Evolutionary conservation across 208 protist genomes (phyloP).

Genomic region (Borovskyia barvae): DNA sequence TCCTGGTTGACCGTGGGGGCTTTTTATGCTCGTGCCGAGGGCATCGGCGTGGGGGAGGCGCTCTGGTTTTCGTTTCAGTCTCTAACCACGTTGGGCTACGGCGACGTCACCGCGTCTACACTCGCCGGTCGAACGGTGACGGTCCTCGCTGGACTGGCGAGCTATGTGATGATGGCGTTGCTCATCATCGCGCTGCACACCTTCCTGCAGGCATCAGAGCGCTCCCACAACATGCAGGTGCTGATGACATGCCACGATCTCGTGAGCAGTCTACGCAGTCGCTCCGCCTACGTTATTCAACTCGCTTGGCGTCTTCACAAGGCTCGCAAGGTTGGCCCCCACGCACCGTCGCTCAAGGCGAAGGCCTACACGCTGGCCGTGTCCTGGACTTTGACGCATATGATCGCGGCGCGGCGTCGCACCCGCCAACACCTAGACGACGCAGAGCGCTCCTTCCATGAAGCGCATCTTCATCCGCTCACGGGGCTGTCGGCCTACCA

Average conservation of each 20-base stretch:
- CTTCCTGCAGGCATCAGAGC: constrained; percentile 27
- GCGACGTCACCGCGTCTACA: constrained; percentile 64
- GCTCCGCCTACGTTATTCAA: constrained; percentile 57
- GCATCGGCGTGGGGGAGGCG: constrained; percentile 36
- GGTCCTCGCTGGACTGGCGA: constrained; percentile 47
- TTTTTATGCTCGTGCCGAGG: constrained; percentile 55
- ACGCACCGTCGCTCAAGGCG: constrained; percentile 23
- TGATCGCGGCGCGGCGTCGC: constrained; percentile 39
- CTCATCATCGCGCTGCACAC: constrained; percentile 21
- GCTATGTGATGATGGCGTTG: constrained; percentile 44
- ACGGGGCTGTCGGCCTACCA: constrained; percentile 47
- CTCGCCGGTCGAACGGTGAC: constrained; percentile 41
- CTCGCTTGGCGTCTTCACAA: constrained; percentile 48
- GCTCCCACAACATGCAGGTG: constrained; percentile 51
- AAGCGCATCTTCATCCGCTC: constrained; percentile 34
- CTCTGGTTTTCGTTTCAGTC: constrained; percentile 85
- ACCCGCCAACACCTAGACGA: constrained; percentile 39
- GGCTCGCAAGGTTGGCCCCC: constrained; percentile 12
- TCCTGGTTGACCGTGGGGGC: constrained; percentile 50
- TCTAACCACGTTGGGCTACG: constrained; percentile 73
- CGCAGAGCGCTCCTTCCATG: constrained; percentile 32
- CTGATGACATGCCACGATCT: constrained; percentile 53
- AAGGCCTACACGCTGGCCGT: constrained; percentile 25
- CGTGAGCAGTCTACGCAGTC: constrained; percentile 33
- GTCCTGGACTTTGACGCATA: constrained; percentile 36